Evolutionary conservation across 2,329 filamentous ascomycete species (phyloP).

Genomic region (Pseudovirgaria hyperparasitica): DNA sequence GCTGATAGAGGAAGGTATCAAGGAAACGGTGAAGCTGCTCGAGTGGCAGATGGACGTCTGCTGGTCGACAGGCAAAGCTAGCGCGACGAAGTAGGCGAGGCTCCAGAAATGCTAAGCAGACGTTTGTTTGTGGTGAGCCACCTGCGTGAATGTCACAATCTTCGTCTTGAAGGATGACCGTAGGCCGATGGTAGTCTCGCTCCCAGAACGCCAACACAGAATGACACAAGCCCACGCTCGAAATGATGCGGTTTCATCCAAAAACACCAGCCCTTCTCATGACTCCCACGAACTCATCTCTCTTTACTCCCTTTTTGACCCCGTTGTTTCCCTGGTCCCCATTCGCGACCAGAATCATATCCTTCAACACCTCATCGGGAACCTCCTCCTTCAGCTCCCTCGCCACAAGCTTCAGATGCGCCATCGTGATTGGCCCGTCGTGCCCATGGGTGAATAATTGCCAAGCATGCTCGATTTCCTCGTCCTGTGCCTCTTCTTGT

Average conservation of each 20-base stretch:
- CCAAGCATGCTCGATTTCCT: conserved; percentile 74
- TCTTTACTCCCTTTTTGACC: conserved; percentile 43
- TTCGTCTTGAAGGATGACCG: too few species aligned
- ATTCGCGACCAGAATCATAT: conserved; percentile 95
- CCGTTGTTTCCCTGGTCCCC: too few species aligned
- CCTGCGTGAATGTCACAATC: too few species aligned
- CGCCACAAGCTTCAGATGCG: conserved; percentile 66
- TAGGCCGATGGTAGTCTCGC: too few species aligned
- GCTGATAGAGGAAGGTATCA: conserved; percentile 16
- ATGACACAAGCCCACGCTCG: background rate
- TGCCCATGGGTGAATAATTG: conserved; percentile 55
- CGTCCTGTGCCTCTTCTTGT: conserved; percentile 26
- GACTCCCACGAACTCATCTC: conserved; percentile 64
- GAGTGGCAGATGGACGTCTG: conserved; percentile 8
- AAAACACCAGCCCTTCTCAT: conserved; percentile 78
- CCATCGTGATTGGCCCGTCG: conserved; percentile 59
- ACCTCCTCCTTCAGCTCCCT: conserved; percentile 73
- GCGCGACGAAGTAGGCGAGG: too few species aligned
- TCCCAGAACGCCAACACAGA: background rate
- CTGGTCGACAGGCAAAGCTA: too few species aligned
- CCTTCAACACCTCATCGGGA: conserved; percentile 67
- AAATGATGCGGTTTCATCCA: conserved; percentile 37
- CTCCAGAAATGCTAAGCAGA: too few species aligned
- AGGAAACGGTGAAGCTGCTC: conserved; percentile 13
- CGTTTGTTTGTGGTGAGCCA: too few species aligned